Percentiles rank a stretch among this genome's conserved stretches.
phyloP scores from a whole-genome alignment of 2,329 filamentous ascomycete genomes.

The Talaromyces piceae region DNA sequence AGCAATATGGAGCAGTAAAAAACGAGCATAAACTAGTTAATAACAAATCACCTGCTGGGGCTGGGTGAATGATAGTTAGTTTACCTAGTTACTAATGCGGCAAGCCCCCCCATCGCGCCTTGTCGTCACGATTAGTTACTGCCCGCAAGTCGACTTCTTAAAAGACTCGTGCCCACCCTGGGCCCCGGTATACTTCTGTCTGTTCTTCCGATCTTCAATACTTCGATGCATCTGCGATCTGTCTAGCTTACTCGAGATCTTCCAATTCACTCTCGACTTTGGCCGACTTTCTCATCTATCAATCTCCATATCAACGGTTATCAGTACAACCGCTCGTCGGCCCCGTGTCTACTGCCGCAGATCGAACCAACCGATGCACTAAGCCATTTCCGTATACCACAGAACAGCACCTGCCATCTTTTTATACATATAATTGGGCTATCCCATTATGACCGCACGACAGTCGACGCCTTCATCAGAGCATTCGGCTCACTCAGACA shows the following conservation, averaged over 20 bases:
- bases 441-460: constrained; percentile 32
- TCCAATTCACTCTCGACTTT: not conserved
- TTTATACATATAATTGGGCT: too few relatives aligned
- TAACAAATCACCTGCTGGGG: not conserved
- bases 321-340: too few relatives aligned
- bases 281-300: too few relatives aligned
- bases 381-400: not conserved
- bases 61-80: too few relatives aligned
- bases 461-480: constrained; percentile 35
- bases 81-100: not conserved
- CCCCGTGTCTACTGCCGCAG: too few relatives aligned
- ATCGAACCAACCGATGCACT: too few relatives aligned
- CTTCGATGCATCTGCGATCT: not conserved
- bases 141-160: not conserved
- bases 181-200: not conserved
- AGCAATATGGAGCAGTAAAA: too few relatives aligned
- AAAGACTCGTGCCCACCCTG: not conserved
- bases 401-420: not conserved
- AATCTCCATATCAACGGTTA: too few relatives aligned
- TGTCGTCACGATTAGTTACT: not conserved
- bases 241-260: not conserved
- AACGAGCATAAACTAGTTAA: too few relatives aligned
- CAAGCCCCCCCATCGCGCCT: not conserved
- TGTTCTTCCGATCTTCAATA: not conserved
- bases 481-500: constrained; percentile 35